These are phyloP conservation scores for Passalora sequoiae DNA, from an alignment of 2,329 filamentous ascomycete genomes.

Conservation along the genomic window DNA sequence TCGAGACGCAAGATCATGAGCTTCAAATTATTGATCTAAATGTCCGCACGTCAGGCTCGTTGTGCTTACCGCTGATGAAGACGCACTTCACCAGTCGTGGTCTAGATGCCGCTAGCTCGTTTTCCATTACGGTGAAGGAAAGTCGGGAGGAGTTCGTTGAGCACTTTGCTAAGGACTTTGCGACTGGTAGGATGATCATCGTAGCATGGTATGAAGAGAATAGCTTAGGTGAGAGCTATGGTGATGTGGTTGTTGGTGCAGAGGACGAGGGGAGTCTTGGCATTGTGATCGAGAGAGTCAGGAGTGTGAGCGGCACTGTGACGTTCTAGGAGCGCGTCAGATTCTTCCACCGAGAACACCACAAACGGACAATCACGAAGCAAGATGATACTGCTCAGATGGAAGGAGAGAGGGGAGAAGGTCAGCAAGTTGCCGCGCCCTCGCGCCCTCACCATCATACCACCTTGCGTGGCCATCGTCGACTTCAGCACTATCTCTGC, in stretches of 20 bases:
- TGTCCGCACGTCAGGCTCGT: conserved; percentile 6
- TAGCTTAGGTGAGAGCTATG: conserved; percentile 1
- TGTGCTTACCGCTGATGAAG: conserved; percentile 7
- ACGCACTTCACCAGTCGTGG: conserved; percentile 10
- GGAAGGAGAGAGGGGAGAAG: too few relatives aligned
- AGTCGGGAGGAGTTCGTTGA: conserved; percentile 6
- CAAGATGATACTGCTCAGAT: too few relatives aligned
- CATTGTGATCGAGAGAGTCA: conserved; percentile 1
- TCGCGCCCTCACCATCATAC: background rate
- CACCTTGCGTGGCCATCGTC: background rate
- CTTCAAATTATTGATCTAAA: conserved; percentile 8
- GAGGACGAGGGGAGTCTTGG: background rate
- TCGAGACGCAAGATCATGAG: conserved; percentile 4
- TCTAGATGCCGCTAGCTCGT: conserved; percentile 6
- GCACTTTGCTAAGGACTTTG: conserved; percentile 1
- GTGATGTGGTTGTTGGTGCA: conserved; percentile 5
- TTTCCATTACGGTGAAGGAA: conserved; percentile 9
- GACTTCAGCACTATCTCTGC: background rate
- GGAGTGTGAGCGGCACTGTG: conserved; percentile 3
- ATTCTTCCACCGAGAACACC: background rate
- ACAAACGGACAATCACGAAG: too few relatives aligned
- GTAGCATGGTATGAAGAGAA: conserved; percentile 11
- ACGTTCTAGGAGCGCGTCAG: conserved; percentile 3
- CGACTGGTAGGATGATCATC: conserved; percentile 3
- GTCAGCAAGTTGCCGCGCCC: background rate